Evolutionary conservation across 2,329 filamentous ascomycete genomes (phyloP), one percentile per base, ranked within the genome.

Genomic region (Bimuria novae-zelandiae): DNA sequence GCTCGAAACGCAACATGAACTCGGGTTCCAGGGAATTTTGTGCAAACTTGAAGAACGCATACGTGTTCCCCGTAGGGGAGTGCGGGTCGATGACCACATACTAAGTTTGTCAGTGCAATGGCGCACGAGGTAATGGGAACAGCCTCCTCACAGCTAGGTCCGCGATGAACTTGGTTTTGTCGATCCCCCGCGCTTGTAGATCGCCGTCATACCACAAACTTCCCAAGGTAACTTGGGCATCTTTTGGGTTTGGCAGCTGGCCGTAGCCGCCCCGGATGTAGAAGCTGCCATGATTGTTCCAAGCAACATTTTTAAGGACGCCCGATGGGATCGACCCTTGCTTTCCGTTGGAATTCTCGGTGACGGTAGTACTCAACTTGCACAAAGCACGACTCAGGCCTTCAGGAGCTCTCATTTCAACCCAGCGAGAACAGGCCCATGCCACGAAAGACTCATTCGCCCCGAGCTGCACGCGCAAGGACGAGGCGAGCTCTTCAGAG

Each of bases 21-120:
- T 56, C 53, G 1, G 57, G 42, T 19, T 60, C 56, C 14, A 52
- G 32, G 16, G 46, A 61, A 1, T 21, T 7, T 3, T 36, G 32
- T n/a, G 61, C 54, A 25, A 61, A 64, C 52, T 63, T 69, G 53
- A 72, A 52, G 40, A 71, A 65, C 1, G 46, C 60, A 41, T 68
- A 70, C 0, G 57, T 58, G n/a, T 65, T 62, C 16, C 61, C 61
- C 1, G 45, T 47, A 4, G 54, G 21, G 2, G 59, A 51, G 42
- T 71, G 55, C 7, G 65, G 50, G 33, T 63, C 51, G 12, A 71
- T 60, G 12, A 57, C 52, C 6, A 64, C 54, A 22, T 67, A 56
- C 68, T 36, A 14, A 1, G 6, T 7, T 3, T 35, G 41, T 68
- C 33, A 69, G 59, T 19, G 22, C 10, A 7, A 12, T 11, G 6